Percentiles rank a stretch among this genome's conserved stretches.
These are phyloP conservation scores for Salinomyces thailandicus DNA, from an alignment of 2,329 filamentous ascomycete species.

Conservation along the genomic window DNA sequence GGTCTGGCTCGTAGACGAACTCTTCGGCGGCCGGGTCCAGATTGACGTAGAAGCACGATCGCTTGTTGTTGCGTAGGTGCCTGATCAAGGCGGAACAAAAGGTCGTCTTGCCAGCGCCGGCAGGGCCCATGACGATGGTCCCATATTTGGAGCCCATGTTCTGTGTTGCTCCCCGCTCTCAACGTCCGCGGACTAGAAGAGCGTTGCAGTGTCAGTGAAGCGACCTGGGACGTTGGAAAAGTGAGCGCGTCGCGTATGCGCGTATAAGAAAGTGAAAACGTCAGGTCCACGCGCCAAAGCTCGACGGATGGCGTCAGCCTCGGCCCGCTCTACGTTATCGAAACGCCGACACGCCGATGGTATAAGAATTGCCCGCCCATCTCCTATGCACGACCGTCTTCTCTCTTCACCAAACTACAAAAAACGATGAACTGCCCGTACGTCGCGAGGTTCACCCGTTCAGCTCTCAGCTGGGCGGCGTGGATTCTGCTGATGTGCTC, in stretches of 20 bases:
- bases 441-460: slow-evolving; percentile 41
- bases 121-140: slow-evolving; percentile 89
- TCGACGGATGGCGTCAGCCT: neutral
- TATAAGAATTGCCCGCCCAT: neutral
- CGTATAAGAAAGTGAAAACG: neutral
- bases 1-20: slow-evolving; percentile 82
- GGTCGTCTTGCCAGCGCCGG: slow-evolving; percentile 94
- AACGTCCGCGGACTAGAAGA: neutral
- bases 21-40: slow-evolving; percentile 91
- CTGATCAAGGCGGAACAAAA: slow-evolving; percentile 92
- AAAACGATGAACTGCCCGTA: slow-evolving; percentile 62
- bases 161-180: no score
- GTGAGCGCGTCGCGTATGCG: neutral
- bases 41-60: slow-evolving; percentile 96
- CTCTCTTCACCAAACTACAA: slow-evolving; percentile 62
- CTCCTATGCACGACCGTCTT: slow-evolving; percentile 15
- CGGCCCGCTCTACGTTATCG: neutral
- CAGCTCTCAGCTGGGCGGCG: slow-evolving; percentile 26
- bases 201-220: neutral
- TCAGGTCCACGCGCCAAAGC: neutral
- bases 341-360: neutral
- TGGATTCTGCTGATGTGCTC: slow-evolving; percentile 41
- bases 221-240: no score
- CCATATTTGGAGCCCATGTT: slow-evolving; percentile 59
- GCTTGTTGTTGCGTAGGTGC: slow-evolving; percentile 77